Conservation (phyloP, 768 basidiomycete genomes). For the Phaffia australis region DNA sequence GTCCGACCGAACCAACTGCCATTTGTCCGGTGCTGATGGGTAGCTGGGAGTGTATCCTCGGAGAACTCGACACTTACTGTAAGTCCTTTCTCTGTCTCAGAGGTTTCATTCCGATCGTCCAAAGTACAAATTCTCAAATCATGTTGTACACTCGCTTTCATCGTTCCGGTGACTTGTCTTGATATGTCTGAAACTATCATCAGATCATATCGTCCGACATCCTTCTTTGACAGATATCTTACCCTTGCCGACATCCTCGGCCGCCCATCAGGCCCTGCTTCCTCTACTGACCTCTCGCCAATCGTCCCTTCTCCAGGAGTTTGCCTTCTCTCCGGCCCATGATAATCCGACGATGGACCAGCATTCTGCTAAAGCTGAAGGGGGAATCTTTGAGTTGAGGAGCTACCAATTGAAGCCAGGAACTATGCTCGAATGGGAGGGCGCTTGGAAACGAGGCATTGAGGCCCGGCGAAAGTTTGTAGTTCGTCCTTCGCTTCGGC, state of each 20-base stretch:
- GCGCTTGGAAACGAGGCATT: conserved; percentile 83
- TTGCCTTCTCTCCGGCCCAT: conserved; percentile 42
- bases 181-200: neutral
- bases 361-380: conserved; percentile 57
- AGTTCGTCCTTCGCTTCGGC: conserved; percentile 33
- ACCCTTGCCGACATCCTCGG: conserved; percentile 45
- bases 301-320: conserved; percentile 34
- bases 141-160: neutral
- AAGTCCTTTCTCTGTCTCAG: conserved; percentile 25
- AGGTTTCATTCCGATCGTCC: neutral
- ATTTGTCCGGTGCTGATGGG: conserved; percentile 55
- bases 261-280: conserved; percentile 2
- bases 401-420: conserved; percentile 81
- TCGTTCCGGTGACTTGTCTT: neutral
- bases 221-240: conserved; percentile 9
- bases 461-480: conserved; percentile 84
- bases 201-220: conserved; percentile 22
- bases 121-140: neutral
- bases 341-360: conserved; percentile 41
- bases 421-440: conserved; percentile 87
- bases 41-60: conserved; percentile 83
- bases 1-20: conserved; percentile 32
- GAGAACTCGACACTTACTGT: conserved; percentile 79
- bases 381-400: conserved; percentile 88
- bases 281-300: conserved; percentile 6